Percentiles rank a stretch among this genome's conserved stretches.
Evolutionary conservation across 352 stramenopile genomes (phyloP).

Genomic region (Pythium dissimile): DNA sequence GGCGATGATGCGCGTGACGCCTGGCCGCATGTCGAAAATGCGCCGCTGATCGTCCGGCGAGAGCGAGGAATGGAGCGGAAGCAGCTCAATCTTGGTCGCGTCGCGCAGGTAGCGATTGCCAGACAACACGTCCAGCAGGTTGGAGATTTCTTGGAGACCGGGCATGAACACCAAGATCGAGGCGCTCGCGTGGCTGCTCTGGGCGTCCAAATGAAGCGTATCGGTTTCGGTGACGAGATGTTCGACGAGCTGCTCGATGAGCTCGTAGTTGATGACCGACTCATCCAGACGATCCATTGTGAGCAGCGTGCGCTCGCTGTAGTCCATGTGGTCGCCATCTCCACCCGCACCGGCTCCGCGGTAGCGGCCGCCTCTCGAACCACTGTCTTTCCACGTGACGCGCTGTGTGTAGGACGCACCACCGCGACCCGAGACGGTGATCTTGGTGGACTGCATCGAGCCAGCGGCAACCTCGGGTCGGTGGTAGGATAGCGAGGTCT

Average conservation of each 20-base stretch:
- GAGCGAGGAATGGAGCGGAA: conserved; percentile 94
- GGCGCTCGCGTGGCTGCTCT: conserved; percentile 29
- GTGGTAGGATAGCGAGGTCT: conserved; percentile 52
- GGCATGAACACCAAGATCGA: conserved; percentile 96
- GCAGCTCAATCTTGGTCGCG: conserved; percentile 55
- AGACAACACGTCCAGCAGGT: conserved; percentile 66
- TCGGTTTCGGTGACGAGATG: conserved; percentile 65
- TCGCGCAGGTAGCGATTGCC: conserved; percentile 51
- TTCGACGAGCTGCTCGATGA: conserved; percentile 89
- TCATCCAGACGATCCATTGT: conserved; percentile 85
- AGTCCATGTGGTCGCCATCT: conserved; percentile 48
- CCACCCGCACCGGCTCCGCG: conserved; percentile 11
- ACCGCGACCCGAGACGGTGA: conserved; percentile 60
- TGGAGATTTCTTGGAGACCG: conserved; percentile 93
- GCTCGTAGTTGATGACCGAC: conserved; percentile 93
- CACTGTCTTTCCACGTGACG: conserved; percentile 42
- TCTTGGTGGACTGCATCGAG: conserved; percentile 36
- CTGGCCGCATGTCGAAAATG: conserved; percentile 82
- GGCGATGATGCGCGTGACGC: conserved; percentile 91
- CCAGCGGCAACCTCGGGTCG: conserved; percentile 14
- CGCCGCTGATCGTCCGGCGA: conserved; percentile 91
- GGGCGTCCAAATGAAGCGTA: conserved; percentile 8
- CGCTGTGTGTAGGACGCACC: conserved; percentile 60
- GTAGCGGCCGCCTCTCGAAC: neutral
- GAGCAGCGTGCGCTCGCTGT: conserved; percentile 85